Conservation (phyloP, 1,284 basidiomycete genomes). For the Austroboletus novae-zelandiae region DNA sequence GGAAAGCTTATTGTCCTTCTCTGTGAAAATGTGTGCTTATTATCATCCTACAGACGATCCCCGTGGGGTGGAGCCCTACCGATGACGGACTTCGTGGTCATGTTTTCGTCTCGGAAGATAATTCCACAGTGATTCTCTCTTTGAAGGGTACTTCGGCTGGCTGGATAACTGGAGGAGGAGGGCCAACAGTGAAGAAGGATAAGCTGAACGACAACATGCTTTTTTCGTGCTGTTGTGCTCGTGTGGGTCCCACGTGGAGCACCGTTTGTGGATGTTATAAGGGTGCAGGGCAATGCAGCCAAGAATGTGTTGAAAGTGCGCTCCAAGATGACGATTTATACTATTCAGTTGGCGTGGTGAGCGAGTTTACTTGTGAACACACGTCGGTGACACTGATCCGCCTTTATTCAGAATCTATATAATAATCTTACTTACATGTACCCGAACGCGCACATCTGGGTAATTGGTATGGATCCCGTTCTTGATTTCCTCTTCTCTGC, state of each 20-base stretch:
- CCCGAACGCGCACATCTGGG: slow-evolving; percentile 80
- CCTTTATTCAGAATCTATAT: slow-evolving; percentile 57
- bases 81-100: slow-evolving; percentile 91
- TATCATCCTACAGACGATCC: slow-evolving; percentile 44
- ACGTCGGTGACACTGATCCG: not conserved
- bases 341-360: slow-evolving; percentile 66
- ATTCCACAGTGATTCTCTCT: slow-evolving; percentile 83
- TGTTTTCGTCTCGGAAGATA: slow-evolving; percentile 77
- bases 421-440: slow-evolving; percentile 82
- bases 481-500: not conserved
- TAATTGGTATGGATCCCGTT: slow-evolving; percentile 41
- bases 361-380: slow-evolving; percentile 15
- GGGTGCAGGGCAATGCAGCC: slow-evolving; percentile 67
- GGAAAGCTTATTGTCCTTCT: slow-evolving; percentile 34
- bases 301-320: slow-evolving; percentile 71
- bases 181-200: slow-evolving; percentile 62
- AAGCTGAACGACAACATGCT: slow-evolving; percentile 88
- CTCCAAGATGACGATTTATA: slow-evolving; percentile 79
- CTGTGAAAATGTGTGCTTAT: not conserved
- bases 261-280: slow-evolving; percentile 83
- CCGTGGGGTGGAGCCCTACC: slow-evolving; percentile 86
- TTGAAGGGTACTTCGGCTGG: slow-evolving; percentile 92
- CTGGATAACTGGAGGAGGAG: slow-evolving; percentile 71
- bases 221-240: slow-evolving; percentile 89
- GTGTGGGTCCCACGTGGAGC: slow-evolving; percentile 82